Conservation (phyloP, 306 rosid species). For the Casuarina glauca region DNA sequence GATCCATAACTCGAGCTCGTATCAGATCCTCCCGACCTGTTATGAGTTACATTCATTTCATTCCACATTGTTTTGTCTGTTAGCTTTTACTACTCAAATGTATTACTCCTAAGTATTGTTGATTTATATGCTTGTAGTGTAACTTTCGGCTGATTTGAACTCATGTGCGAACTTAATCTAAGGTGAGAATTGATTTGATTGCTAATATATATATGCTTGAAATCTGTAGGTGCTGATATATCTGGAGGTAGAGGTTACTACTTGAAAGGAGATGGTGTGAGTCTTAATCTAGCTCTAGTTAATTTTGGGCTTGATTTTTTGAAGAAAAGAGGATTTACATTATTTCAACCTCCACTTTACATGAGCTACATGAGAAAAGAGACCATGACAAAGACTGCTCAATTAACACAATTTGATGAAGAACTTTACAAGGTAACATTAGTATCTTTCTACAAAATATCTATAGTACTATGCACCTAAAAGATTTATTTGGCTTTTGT, state of each 20-base stretch:
- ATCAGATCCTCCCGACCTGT: too few relatives aligned
- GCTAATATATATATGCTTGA: constrained; percentile 19
- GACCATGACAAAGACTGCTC: constrained; percentile 92
- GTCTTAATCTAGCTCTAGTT: constrained; percentile 88
- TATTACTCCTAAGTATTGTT: too few relatives aligned
- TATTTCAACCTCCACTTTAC: constrained; percentile 86
- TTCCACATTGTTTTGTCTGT: too few relatives aligned
- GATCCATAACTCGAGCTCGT: too few relatives aligned
- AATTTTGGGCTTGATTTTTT: constrained; percentile 85
- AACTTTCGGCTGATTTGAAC: background rate
- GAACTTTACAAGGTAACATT: constrained; percentile 84
- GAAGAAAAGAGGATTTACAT: constrained; percentile 68
- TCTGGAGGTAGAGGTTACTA: constrained; percentile 98
- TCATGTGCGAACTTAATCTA: background rate
- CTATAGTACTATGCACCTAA: background rate
- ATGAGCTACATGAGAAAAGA: constrained; percentile 97
- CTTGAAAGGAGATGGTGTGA: constrained; percentile 90
- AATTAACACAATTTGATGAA: constrained; percentile 92
- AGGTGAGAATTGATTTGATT: constrained; percentile 7
- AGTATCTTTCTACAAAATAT: constrained; percentile 9
- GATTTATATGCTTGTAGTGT: background rate
- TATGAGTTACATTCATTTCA: too few relatives aligned
- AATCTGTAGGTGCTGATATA: constrained; percentile 70
- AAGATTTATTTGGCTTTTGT: background rate
- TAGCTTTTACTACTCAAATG: too few relatives aligned